Evolutionary conservation across 345 rosid species (phyloP), one percentile per base, ranked within the genome.

Genomic region (Cardamine occulta): DNA sequence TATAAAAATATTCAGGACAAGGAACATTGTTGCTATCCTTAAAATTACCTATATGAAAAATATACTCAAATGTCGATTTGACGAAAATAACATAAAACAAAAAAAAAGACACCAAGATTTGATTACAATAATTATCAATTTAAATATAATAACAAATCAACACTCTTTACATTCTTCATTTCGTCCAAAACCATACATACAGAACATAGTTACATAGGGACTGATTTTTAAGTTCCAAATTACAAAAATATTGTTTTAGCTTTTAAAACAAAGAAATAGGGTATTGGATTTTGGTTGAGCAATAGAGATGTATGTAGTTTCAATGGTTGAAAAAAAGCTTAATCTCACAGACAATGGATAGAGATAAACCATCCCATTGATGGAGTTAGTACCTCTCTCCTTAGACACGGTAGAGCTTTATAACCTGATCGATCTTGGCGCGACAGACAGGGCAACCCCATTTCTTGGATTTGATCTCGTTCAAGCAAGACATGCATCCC

Each of bases 401-500:
- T 62, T 91, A 90, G 67, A 96, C 98, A 31, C 76, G 91, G 80
- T 89, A 93, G 21, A 95, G 77, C 80, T 73, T 89, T 63, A 95
- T 70, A 48, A 95, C 82, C 87, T 92, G 93, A 68, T 87, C 84
- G 48, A 95, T 90, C 85, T 87, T 88, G 42, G 97, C 79, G 14
- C 99, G 97, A 68, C 99, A 92, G 5, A 95, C 93, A 0, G 99
- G 99, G 84, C 98, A 95, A 61, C 97, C 96, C 89, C 90, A 85
- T 62, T 95, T 88, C 82, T 93, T 93, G 75, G 85, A 76, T 81
- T 84, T 86, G 84, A 96, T 72, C 88, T 96, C 93, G 3, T 82
- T 88, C 79, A 96, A 74, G 81, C 98, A 96, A 63, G 98, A 82
- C 91, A 96, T 88, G 62, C 99, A 96, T 26, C 99, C 99, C 0